A percentile compares a stretch with the other conserved stretches of the same genome.
phyloP scores from a whole-genome alignment of 169 alveolate species.

The Cystoisospora suis region DNA sequence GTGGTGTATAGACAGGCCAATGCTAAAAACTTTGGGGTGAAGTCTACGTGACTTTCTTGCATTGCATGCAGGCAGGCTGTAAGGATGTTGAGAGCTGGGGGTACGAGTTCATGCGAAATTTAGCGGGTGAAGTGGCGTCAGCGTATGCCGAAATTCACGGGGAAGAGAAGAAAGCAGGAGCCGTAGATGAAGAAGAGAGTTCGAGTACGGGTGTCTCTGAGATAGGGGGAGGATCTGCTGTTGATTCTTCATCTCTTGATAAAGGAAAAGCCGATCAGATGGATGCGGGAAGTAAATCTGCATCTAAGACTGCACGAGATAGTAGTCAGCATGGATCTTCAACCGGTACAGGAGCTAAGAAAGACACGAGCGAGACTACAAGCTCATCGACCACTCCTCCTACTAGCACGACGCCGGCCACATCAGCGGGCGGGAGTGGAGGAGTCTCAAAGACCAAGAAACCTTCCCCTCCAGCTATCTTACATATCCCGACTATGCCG shows the following conservation, averaged over 20 bases:
- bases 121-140: conserved; percentile 56
- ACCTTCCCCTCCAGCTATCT: neutral
- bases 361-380: neutral
- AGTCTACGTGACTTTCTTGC: conserved; percentile 15
- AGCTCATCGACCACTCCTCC: too few relatives aligned
- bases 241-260: too few relatives aligned
- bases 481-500: neutral
- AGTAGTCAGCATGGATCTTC: neutral
- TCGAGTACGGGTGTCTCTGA: neutral
- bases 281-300: neutral
- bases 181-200: conserved; percentile 34
- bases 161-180: conserved; percentile 43
- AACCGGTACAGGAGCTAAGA: neutral
- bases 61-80: conserved; percentile 56
- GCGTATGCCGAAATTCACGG: conserved; percentile 63
- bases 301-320: neutral
- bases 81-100: conserved; percentile 55
- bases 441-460: neutral
- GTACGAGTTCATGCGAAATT: conserved; percentile 54
- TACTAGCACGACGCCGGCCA: conserved; percentile 48
- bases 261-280: neutral
- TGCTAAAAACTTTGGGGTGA: too few relatives aligned
- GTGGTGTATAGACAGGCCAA: too few relatives aligned
- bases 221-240: too few relatives aligned
- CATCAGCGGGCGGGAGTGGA: conserved; percentile 1